These are phyloP conservation scores for Pouteria campechiana DNA, from an alignment of 179 eudicot species.

Conservation along the genomic window DNA sequence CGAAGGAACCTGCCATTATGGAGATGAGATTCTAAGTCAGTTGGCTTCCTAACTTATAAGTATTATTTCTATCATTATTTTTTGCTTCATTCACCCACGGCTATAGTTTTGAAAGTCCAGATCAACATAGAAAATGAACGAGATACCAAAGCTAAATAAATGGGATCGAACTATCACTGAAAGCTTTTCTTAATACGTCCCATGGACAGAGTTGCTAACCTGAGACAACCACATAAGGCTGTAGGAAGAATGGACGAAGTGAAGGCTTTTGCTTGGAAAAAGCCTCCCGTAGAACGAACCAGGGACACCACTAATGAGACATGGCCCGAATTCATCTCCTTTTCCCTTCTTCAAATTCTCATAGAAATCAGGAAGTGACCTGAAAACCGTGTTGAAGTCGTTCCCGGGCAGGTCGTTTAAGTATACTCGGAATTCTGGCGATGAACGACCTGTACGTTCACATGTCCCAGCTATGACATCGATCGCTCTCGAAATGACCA, in stretches of 20 bases:
- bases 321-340: conserved; percentile 10
- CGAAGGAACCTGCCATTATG: conserved; percentile 21
- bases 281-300: conserved; percentile 32
- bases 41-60: no score
- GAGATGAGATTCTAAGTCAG: background rate
- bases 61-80: no score
- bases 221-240: conserved; percentile 38
- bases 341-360: conserved; percentile 8
- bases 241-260: conserved; percentile 35
- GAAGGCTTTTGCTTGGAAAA: conserved; percentile 16
- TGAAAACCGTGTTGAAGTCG: conserved; percentile 45
- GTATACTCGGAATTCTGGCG: conserved; percentile 30
- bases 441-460: background rate
- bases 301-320: conserved; percentile 23
- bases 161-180: no score
- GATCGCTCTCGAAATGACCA: conserved; percentile 11
- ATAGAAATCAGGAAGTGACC: conserved; percentile 7
- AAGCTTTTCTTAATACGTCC: no score
- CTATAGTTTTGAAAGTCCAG: no score
- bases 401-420: conserved; percentile 55
- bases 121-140: no score
- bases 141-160: no score
- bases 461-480: conserved; percentile 3
- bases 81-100: no score
- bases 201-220: conserved; percentile 18